Percentiles rank a stretch among this genome's conserved stretches.
Conservation (phyloP, 2,329 filamentous ascomycete genomes). For the Emmonsiellopsis sp. region DNA sequence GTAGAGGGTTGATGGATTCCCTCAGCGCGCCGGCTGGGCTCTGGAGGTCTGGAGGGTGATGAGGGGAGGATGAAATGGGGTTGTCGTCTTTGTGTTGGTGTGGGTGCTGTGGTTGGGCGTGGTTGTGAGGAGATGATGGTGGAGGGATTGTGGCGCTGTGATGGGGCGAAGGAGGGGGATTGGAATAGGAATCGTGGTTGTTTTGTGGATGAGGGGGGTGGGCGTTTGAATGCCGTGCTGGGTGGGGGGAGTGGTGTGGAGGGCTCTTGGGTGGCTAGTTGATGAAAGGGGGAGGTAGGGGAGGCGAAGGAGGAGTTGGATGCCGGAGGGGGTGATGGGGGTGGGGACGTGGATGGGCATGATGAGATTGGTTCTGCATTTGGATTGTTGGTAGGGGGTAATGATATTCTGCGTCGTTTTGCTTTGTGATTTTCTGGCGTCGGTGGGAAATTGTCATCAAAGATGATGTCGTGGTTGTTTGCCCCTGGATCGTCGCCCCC, state of each 20-base stretch:
- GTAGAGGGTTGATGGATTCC: slow-evolving; percentile 10
- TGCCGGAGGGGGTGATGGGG: slow-evolving; percentile 4
- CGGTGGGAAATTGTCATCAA: slow-evolving; percentile 24
- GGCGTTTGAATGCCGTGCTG: neutral
- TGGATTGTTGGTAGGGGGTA: slow-evolving; percentile 3
- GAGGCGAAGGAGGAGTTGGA: slow-evolving; percentile 6
- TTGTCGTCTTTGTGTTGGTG: slow-evolving; percentile 18
- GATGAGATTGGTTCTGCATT: slow-evolving; percentile 14
- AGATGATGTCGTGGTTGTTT: slow-evolving; percentile 15
- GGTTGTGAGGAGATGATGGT: neutral
- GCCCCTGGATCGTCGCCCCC: neutral
- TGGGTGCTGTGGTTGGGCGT: slow-evolving; percentile 1
- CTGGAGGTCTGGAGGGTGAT: slow-evolving; percentile 22
- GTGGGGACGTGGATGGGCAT: slow-evolving; percentile 7
- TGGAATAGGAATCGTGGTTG: slow-evolving; percentile 3
- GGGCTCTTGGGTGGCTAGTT: slow-evolving; percentile 1
- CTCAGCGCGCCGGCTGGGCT: slow-evolving; percentile 13
- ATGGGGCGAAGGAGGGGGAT: neutral
- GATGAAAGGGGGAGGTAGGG: neutral
- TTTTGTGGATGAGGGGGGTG: slow-evolving; percentile 1
- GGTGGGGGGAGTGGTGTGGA: slow-evolving; percentile 7
- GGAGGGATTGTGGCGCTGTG: neutral
- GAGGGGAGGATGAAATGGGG: slow-evolving; percentile 30
- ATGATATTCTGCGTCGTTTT: slow-evolving; percentile 26
- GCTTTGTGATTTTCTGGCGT: slow-evolving; percentile 13